Conservation (phyloP, 768 basidiomycete species). For the Coprinellus micaceus region DNA sequence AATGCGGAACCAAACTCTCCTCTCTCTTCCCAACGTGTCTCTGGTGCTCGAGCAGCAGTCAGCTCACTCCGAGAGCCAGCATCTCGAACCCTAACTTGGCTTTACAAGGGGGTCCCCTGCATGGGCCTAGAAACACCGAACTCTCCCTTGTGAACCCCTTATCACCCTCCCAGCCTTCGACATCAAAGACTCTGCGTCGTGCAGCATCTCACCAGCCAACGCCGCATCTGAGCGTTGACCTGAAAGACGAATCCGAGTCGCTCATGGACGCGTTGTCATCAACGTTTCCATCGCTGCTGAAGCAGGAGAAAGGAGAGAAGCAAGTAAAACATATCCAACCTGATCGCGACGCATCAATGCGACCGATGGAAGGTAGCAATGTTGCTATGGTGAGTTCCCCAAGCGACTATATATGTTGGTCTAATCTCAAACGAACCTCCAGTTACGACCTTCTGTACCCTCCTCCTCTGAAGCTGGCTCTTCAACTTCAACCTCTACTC, state of each 20-base stretch:
- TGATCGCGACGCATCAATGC: neutral
- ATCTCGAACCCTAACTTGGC: neutral
- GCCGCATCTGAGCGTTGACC: neutral
- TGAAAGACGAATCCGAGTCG: neutral
- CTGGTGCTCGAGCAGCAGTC: neutral
- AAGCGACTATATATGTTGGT: neutral
- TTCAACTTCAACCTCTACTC: neutral
- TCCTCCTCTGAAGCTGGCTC: neutral
- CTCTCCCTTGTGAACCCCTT: neutral
- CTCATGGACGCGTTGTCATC: neutral
- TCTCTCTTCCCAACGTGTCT: neutral
- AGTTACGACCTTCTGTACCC: conserved; percentile 1
- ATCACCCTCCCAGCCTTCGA: neutral
- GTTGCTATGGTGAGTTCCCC: conserved; percentile 4
- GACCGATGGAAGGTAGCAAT: neutral
- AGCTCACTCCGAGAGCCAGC: neutral
- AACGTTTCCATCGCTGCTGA: neutral
- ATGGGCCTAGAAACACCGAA: neutral
- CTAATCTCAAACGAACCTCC: neutral
- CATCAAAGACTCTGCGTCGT: neutral
- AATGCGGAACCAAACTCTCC: no score
- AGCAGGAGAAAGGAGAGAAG: neutral
- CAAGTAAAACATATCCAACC: neutral
- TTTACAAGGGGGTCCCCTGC: neutral
- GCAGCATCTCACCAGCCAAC: neutral